Percentiles rank a stretch among this genome's conserved stretches.
Conservation (phyloP, 164 flowering plant species). For the Annona cherimola region DNA sequence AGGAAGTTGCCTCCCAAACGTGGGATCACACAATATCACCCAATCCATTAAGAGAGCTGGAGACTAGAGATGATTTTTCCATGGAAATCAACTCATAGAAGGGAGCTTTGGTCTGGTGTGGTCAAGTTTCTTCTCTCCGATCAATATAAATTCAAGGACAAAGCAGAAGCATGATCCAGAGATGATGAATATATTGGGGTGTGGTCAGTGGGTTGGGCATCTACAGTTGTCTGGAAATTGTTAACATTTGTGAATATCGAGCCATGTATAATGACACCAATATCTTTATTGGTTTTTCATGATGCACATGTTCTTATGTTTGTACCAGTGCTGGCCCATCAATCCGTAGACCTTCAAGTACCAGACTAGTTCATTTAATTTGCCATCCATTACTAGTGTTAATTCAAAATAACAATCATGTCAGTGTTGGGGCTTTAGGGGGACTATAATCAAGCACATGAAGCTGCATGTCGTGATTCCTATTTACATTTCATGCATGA, state of each 20-base stretch:
- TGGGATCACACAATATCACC: slow-evolving; percentile 77
- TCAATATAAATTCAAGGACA: neutral
- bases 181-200: neutral
- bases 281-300: neutral
- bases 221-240: neutral
- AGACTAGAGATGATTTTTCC: neutral
- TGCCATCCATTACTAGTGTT: too few relatives aligned
- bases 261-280: neutral
- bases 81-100: neutral
- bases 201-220: neutral
- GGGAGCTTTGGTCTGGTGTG: neutral
- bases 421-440: too few relatives aligned
- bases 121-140: neutral
- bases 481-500: too few relatives aligned
- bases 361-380: too few relatives aligned
- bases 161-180: neutral
- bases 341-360: too few relatives aligned
- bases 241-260: neutral
- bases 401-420: too few relatives aligned
- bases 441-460: too few relatives aligned
- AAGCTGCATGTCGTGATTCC: too few relatives aligned
- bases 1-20: slow-evolving; percentile 96
- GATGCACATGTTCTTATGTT: too few relatives aligned
- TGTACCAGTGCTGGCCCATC: too few relatives aligned
- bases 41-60: slow-evolving; percentile 49